Conservation (phyloP, 768 basidiomycete species). For the Pulveroboletus sp. region DNA sequence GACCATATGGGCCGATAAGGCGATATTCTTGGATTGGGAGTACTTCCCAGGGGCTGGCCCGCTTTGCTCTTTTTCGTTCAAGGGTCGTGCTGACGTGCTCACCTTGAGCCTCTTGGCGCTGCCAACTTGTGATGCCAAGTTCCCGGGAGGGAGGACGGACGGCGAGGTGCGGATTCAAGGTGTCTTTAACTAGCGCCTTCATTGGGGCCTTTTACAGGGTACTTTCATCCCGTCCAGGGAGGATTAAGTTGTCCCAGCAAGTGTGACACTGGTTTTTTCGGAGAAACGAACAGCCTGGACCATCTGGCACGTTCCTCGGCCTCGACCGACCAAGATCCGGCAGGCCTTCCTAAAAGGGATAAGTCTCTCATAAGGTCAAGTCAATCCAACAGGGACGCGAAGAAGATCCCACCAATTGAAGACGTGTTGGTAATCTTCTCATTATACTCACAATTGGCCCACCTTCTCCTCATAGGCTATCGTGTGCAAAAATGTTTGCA, state of each 20-base stretch:
- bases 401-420: slow-evolving; percentile 1
- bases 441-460: background rate
- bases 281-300: too few relatives aligned
- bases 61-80: background rate
- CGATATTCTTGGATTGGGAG: slow-evolving; percentile 19
- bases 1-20: slow-evolving; percentile 17
- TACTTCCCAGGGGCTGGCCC: background rate
- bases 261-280: too few relatives aligned
- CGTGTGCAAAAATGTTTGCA: too few relatives aligned
- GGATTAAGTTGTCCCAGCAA: too few relatives aligned
- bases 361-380: background rate
- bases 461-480: background rate
- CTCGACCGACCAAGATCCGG: background rate
- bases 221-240: too few relatives aligned
- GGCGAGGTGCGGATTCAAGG: background rate
- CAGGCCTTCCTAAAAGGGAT: slow-evolving; percentile 6
- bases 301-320: background rate
- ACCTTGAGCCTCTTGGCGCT: background rate
- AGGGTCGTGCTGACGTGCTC: slow-evolving; percentile 5
- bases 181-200: background rate
- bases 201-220: too few relatives aligned
- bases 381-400: background rate
- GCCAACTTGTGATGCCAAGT: background rate
- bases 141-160: background rate
- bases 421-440: background rate